Evolutionary conservation across 768 basidiomycete species (phyloP), one percentile per base, ranked within the genome.

Genomic region (Leccinum incarnatum): DNA sequence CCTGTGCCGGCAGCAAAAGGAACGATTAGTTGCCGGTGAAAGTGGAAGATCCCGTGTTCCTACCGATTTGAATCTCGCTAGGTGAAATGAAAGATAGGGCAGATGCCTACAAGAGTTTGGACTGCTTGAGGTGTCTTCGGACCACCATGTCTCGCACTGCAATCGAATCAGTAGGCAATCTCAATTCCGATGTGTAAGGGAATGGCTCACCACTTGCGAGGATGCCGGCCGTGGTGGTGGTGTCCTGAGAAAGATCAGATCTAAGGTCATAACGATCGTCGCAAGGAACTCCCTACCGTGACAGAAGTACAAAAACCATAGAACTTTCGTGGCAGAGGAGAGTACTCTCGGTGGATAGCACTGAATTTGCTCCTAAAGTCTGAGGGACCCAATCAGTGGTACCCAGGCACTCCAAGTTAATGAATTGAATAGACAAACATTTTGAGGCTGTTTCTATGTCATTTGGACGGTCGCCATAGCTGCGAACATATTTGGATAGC

Each of bases 61-160:
- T 59, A 67, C 67, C 59, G 3, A 49, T 59, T 14, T 34, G 57
- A 29, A 55, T 48, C 36, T 34, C 23, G 46, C 21, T 30, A 11
- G 21, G 53, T 27, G n/a, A 21, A 53, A 37, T 37, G 47, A 32
- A 50, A 34, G 32, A 14, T 21, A 14, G 21, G 17, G 12, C 34
- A 30, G 19, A 27, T 56, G 40, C 79, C 79, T 75, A 89, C 65
- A 89, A 73, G 40, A 91, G 78, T 67, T 83, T 88, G 8, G 86
- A 87, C 64, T 87, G 86, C 62, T 85, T 87, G 27, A 91, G 78
- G 65, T 91, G 87, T 64, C 89, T 85, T 48, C 89, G 84, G 37
- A 90, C 83, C 51, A 91, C 88, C 88, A 90, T 91, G 67, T 91
- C 89, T 40, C 88, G 81, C 52, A 91, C 89, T 89, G 64, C 50